Evolutionary conservation across 192 early-diverging fungal genomes (phyloP).

Genomic region (Dimargaris xerosporica): DNA sequence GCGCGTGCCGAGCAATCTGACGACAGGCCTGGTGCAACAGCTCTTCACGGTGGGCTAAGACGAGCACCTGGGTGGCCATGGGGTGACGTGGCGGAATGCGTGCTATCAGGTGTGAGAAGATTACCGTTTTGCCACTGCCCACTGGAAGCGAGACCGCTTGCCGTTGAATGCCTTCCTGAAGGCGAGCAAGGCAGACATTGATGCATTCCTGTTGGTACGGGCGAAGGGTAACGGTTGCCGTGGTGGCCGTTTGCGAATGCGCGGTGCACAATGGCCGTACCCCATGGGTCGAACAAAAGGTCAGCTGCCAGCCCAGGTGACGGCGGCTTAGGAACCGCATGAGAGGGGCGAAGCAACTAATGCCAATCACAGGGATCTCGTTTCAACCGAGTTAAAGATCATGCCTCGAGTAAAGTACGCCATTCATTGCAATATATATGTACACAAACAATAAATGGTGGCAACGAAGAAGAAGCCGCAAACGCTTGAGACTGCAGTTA

Average conservation of each 20-base stretch:
- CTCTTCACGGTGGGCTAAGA: slow-evolving; percentile 83
- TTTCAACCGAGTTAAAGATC: no score
- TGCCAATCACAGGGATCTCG: no score
- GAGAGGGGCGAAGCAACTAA: no score
- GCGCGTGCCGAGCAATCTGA: slow-evolving; percentile 45
- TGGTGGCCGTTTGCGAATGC: not conserved
- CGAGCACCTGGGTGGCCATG: slow-evolving; percentile 54
- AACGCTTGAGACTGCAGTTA: no score
- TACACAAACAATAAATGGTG: no score
- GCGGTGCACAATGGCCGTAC: no score
- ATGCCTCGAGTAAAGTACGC: no score
- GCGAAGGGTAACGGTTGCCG: slow-evolving; percentile 27
- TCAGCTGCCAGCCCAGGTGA: no score
- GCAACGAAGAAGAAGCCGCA: no score
- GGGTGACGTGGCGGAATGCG: slow-evolving; percentile 40
- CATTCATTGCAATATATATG: no score
- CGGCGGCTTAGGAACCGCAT: no score
- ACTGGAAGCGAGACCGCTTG: slow-evolving; percentile 71
- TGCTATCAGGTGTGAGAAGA: slow-evolving; percentile 70
- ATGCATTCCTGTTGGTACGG: slow-evolving; percentile 85
- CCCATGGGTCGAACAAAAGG: no score
- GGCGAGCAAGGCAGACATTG: slow-evolving; percentile 32
- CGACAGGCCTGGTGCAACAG: slow-evolving; percentile 62
- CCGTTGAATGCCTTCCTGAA: slow-evolving; percentile 41
- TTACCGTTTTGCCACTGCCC: slow-evolving; percentile 83